Evolutionary conservation across 148 eudicot genomes (phyloP), one percentile per base, ranked within the genome.

Genomic region (Rhododendron vialii): DNA sequence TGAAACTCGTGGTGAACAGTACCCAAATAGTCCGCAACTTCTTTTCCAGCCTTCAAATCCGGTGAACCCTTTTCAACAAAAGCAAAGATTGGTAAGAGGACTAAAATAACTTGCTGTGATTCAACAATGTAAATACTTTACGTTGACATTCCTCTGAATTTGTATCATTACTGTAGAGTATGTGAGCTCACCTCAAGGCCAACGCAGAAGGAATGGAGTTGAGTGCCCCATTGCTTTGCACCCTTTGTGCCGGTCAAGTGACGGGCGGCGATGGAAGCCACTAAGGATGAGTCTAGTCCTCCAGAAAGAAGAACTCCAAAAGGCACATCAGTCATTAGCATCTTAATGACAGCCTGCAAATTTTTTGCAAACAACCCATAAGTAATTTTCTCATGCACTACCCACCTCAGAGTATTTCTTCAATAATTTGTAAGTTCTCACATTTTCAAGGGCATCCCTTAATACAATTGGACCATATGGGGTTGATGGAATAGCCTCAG

Each of bases 141-240:
- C 41, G 41, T 3, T 38, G 41, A 38, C 5, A 38, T 38, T 38
- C 41, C 41, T 38, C 41, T 38, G 41, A 38, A 38, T 38, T 20
- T 26, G 13, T 50, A 45, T 45, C n/a, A 28, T 38, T 38, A 4
- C 41, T 38, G 41, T 38, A 82, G 1, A 36, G 26, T 9, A 11
- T 53, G 36, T 24, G 50, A 13, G 79, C 86, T 80, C 28, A 92
- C 94, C 93, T 96, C 99, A 24, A 96, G 94, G 86, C 99, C 99
- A 30, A 96, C 96, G 86, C 98, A 94, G 87, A 96, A 96, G 69
- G 98, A 94, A 91, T 93, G 99, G 38, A 96, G 98, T 55, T 94
- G 96, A 20, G 93, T 57, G 51, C 99, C 99, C 99, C 98, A 94
- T 26, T 92, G 94, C 86, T 91, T 91, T 35, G 96, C 96, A 78